Evolutionary conservation across 2,329 filamentous ascomycete genomes (phyloP), one percentile per base, ranked within the genome.

Genomic region (Apiospora arundinis): DNA sequence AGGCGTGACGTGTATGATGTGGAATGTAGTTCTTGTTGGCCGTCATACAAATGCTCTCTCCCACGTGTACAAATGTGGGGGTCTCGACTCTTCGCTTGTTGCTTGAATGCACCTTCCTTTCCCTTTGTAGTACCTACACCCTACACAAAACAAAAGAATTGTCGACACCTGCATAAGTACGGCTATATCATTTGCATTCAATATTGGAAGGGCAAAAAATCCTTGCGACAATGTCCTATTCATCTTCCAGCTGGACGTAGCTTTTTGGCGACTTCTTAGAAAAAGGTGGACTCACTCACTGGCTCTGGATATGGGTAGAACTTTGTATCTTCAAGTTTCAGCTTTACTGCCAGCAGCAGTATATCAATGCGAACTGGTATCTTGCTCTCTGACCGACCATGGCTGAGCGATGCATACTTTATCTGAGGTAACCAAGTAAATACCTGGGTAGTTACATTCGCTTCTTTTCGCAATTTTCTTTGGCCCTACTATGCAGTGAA

Each of bases 31-130:
- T 11, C 16, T 37, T 7, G 28, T 9, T 60, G 1, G 28, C 4
- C 9, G 49, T 14, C 49, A 56, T 28, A 56, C 49, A 12, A 28
- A 56, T 56, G 14, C 28, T 60, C 28, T 60, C 28, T 37, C 52
- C 52, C 11, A 37, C 52, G 28, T 60, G 52, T 37, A 60, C 52
- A 60, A 60, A 60, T 37, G 52, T n/a, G 52, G 52, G 16, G 52
- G 4, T 48, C 2, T n/a, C 8, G 18, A 12, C 28, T 28, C 4
- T 12, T 14, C 21, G 4, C 14, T 2, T n/a, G 32, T 60, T 45
- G 42, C 52, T 60, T 9, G 11, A 5, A 56, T 16, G 25, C 25
- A 56, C 6, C 14, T 32, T 56, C 49, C n/a, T 14, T 25, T 56
- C 23, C 25, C 8, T 32, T 6, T 52, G 48, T 14, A 52, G 49